Base-by-base conservation (phyloP, 225 moss, liverwort and hornwort species). In the Pleurozium schreberi region DNA sequence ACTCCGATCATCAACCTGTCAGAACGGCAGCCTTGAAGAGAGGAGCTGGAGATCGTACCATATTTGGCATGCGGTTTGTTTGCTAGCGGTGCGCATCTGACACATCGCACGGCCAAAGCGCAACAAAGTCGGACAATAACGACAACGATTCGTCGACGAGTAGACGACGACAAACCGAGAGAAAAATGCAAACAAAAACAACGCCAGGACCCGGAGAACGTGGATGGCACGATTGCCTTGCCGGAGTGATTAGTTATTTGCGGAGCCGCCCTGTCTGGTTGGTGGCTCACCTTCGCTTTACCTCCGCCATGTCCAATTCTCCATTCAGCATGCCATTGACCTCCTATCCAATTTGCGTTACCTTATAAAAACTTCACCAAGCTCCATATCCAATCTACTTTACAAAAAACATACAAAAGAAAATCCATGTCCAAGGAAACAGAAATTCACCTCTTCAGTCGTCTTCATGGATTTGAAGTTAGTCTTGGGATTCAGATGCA, bases 51-150 rank as follows among this genome's bases (percentile, higher is more conserved):
- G 36, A 73, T 20, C 15, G 27, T 7, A 26, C 92, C 92, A 85
- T 80, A 88, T 88, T 88, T 83, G 83, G 88, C 59, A 40, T 59
- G 36, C 22, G 52, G 53, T n/a, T 90, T 88, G 90, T 92, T 83
- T 78, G 88, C 42, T 88, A 85, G 92, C 76, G 69, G 83, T 69
- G 16, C 10, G 82, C 74, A 66, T 64, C 84, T 86, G 88, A 88
- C 88, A 67, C 27, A 66, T 40, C 43, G 43, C 82, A 88, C 88
- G 87, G 66, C 80, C 59, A 21, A 71, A 49, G 31, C 80, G 89
- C 87, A 62, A 75, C 26, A 80, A 89, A 88, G 15, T 80, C 87
- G 87, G 80, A 50, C 27, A 36, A 18, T 12, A n/a, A 83, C 76
- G n/a, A 82, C 83, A 52, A 63, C 55, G 14, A 60, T 21, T 61